Conservation (phyloP, 2,329 filamentous ascomycete species). For the Exutisphaerella laricina region DNA sequence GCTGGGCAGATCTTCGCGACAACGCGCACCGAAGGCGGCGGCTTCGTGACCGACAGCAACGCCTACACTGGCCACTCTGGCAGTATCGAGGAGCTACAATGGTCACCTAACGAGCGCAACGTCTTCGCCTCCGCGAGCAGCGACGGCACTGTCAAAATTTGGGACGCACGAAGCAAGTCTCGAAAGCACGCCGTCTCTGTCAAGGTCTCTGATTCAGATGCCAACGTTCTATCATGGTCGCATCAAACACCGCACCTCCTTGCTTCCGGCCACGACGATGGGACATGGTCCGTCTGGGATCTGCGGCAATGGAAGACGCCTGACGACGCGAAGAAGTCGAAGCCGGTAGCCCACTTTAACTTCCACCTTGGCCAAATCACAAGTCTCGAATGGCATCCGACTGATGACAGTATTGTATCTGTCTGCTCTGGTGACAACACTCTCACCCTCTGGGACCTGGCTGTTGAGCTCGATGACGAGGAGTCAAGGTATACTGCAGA, state of each 20-base stretch:
- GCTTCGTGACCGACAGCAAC: slow-evolving; percentile 79
- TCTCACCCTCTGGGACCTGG: slow-evolving; percentile 91
- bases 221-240: slow-evolving; percentile 97
- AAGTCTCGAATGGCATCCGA: slow-evolving; percentile 93
- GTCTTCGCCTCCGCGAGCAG: slow-evolving; percentile 93
- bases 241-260: slow-evolving; percentile 81
- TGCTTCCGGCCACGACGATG: slow-evolving; percentile 87
- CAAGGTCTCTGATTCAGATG: slow-evolving; percentile 74
- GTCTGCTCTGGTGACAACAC: slow-evolving; percentile 92
- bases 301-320: slow-evolving; percentile 80
- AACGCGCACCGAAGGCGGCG: slow-evolving; percentile 77
- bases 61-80: slow-evolving; percentile 77
- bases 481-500: slow-evolving; percentile 87
- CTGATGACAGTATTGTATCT: slow-evolving; percentile 90
- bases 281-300: slow-evolving; percentile 94
- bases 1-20: slow-evolving; percentile 85
- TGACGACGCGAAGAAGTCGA: slow-evolving; percentile 49
- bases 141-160: slow-evolving; percentile 91
- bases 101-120: slow-evolving; percentile 87
- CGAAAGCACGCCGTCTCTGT: slow-evolving; percentile 83
- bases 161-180: slow-evolving; percentile 89
- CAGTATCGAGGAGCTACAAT: slow-evolving; percentile 92
- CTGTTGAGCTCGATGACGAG: slow-evolving; percentile 94
- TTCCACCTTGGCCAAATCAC: slow-evolving; percentile 98
- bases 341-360: slow-evolving; percentile 84